Evolutionary conservation across 108 stramenopile genomes (phyloP).

Genomic region (Hondaea fermentalgiana): DNA sequence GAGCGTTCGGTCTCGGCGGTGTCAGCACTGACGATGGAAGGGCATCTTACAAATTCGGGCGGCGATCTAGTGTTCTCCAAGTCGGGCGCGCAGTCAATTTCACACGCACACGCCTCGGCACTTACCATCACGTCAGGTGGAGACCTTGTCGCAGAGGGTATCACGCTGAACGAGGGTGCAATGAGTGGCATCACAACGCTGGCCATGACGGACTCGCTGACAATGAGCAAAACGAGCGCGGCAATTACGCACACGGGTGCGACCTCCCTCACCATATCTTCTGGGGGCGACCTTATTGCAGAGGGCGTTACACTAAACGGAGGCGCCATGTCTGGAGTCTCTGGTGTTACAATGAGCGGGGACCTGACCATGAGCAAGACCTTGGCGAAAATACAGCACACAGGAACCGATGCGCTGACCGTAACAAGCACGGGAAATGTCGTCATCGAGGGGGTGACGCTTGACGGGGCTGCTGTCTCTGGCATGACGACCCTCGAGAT

Average conservation of each 20-base stretch:
- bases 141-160: not conserved
- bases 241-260: not conserved
- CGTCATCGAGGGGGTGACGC: not conserved
- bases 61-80: not conserved
- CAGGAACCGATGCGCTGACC: not conserved
- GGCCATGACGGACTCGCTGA: not conserved
- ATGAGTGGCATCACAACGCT: not conserved
- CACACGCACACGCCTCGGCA: not conserved
- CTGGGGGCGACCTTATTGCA: not conserved
- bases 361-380: not conserved
- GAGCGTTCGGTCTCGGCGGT: not conserved
- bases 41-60: not conserved
- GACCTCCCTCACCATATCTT: not conserved
- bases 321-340: not conserved
- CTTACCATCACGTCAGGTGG: not conserved
- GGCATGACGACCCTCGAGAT: not conserved
- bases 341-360: not conserved
- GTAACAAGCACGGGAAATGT: not conserved
- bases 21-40: not conserved
- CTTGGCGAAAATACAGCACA: not conserved
- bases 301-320: not conserved
- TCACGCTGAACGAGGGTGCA: not conserved
- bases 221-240: not conserved
- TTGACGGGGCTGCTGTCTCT: not conserved
- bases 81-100: not conserved